Percentiles rank a stretch among this genome's conserved stretches.
Conservation (phyloP, 495 filamentous ascomycete genomes). For the Talaromyces liani region DNA sequence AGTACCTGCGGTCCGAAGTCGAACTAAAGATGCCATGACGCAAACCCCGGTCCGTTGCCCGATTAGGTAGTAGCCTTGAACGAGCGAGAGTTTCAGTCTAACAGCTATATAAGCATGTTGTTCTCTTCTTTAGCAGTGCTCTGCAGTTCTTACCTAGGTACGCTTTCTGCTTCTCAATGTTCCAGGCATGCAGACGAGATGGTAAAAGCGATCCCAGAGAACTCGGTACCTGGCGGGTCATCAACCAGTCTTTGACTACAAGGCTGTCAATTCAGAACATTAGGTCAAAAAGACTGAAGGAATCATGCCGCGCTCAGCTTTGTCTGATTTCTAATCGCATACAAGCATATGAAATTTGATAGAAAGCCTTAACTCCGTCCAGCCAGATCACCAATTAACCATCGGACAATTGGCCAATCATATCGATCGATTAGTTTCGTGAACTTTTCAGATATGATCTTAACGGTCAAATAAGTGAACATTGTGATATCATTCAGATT, state of each 20-base stretch:
- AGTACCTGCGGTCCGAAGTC: not conserved
- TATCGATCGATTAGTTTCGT: not conserved
- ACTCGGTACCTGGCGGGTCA: not conserved
- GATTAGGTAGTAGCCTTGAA: not conserved
- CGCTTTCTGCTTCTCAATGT: too few relatives aligned
- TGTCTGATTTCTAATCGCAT: not conserved
- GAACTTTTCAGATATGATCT: not conserved
- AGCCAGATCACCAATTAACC: not conserved
- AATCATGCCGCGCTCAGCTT: not conserved
- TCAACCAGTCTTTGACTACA: not conserved
- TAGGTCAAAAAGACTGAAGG: not conserved
- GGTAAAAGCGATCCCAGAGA: too few relatives aligned
- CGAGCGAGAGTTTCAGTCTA: too few relatives aligned
- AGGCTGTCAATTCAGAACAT: not conserved
- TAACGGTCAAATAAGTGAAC: not conserved
- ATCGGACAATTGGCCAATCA: not conserved
- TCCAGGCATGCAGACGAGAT: too few relatives aligned
- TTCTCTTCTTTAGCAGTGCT: too few relatives aligned
- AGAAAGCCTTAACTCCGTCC: not conserved
- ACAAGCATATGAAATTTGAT: not conserved
- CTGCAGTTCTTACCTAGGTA: too few relatives aligned
- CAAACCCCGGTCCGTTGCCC: not conserved
- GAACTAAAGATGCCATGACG: constrained; percentile 2
- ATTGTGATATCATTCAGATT: constrained; percentile 7
- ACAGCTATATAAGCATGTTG: too few relatives aligned